Conservation (phyloP, 2,329 filamentous ascomycete species). For the Colletotrichum chlorophyti region DNA sequence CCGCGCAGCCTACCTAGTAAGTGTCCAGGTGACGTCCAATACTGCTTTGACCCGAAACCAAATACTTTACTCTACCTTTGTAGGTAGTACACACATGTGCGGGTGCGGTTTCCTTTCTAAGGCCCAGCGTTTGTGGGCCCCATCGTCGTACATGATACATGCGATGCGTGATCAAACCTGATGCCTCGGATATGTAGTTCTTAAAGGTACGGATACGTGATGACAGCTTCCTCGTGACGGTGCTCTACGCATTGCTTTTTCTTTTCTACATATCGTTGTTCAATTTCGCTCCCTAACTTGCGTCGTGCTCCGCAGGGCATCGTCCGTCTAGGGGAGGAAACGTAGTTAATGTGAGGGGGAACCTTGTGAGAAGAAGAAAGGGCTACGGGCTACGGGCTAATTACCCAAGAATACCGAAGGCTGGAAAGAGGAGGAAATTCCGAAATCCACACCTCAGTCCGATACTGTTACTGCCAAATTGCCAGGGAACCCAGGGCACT, state of each 20-base stretch:
- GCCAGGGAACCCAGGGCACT: no score
- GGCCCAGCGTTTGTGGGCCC: neutral
- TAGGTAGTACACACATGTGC: neutral
- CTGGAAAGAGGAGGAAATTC: neutral
- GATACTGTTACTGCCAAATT: no score
- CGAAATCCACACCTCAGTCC: neutral
- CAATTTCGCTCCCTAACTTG: neutral
- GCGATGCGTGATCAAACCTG: neutral
- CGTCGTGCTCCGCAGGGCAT: neutral
- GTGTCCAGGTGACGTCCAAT: neutral
- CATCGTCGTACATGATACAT: neutral
- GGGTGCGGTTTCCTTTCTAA: conserved; percentile 24
- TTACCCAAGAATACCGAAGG: conserved; percentile 4
- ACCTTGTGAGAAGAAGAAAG: conserved; percentile 11
- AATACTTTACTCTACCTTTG: no score
- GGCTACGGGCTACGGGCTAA: conserved; percentile 7
- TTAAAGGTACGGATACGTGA: no score
- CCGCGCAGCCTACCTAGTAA: neutral
- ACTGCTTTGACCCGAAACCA: no score
- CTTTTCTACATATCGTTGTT: neutral
- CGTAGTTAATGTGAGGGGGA: conserved; percentile 15
- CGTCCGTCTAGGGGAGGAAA: neutral
- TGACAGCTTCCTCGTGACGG: neutral
- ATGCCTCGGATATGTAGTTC: no score
- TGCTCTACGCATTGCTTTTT: neutral